Evolutionary conservation across 1,139 yeast species (phyloP).

Genomic region (Debaryomycetaceae sp.): DNA sequence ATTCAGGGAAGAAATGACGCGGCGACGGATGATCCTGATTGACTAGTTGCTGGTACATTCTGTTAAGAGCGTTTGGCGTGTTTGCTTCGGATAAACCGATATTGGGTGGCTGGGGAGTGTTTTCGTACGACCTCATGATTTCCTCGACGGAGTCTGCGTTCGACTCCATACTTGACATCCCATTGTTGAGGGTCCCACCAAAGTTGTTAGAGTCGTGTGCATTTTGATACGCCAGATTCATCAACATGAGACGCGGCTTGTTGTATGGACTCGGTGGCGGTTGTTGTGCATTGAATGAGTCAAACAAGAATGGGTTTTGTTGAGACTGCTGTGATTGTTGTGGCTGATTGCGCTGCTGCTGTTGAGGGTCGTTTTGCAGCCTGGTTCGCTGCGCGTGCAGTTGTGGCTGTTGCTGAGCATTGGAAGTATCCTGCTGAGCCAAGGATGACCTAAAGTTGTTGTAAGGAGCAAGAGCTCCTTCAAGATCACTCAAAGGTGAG

Average conservation of each 20-base stretch:
- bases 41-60: constrained; percentile 29
- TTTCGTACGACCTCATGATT: constrained; percentile 30
- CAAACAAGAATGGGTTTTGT: constrained; percentile 3
- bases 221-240: constrained; percentile 32
- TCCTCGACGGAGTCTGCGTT: constrained; percentile 31
- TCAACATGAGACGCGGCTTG: constrained; percentile 41
- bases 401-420: constrained; percentile 8
- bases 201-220: background rate
- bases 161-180: constrained; percentile 5
- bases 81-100: constrained; percentile 9
- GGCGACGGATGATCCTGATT: constrained; percentile 29
- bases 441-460: too few species aligned
- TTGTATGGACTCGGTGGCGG: constrained; percentile 20
- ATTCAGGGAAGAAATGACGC: constrained; percentile 30
- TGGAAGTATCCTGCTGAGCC: constrained; percentile 15
- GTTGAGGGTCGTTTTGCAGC: constrained; percentile 3
- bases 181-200: background rate
- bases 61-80: constrained; percentile 20
- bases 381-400: constrained; percentile 9
- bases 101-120: constrained; percentile 16
- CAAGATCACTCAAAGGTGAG: constrained; percentile 11
- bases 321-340: constrained; percentile 1
- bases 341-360: background rate
- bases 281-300: too few species aligned
- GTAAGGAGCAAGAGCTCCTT: constrained; percentile 5